These are phyloP conservation scores for Rhodotorula mucilaginosa DNA, from an alignment of 1,284 basidiomycete genomes.

Conservation along the genomic window DNA sequence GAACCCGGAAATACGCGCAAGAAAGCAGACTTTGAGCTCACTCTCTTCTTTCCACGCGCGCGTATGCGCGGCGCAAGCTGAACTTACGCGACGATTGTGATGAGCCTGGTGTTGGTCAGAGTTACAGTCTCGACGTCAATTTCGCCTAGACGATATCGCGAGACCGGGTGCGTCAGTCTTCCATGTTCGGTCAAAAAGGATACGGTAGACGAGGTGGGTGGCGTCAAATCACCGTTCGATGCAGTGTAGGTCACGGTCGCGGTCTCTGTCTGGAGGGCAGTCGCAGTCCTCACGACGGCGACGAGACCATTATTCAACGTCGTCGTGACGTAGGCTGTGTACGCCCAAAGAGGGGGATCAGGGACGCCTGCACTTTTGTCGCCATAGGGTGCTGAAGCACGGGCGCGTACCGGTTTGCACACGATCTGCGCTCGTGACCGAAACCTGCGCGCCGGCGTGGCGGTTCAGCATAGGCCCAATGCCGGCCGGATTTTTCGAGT, in stretches of 20 bases:
- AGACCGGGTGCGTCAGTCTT: neutral
- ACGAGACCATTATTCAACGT: constrained; percentile 9
- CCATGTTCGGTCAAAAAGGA: neutral
- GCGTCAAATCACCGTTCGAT: neutral
- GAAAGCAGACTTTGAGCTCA: neutral
- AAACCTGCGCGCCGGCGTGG: neutral
- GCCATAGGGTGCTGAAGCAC: neutral
- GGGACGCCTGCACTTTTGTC: too few species aligned
- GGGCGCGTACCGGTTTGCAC: constrained; percentile 3
- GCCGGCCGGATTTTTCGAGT: too few species aligned
- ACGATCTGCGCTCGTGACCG: neutral
- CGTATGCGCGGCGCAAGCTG: too few species aligned
- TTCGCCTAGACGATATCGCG: neutral
- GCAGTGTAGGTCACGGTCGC: constrained; percentile 16
- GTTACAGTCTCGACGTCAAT: constrained; percentile 7
- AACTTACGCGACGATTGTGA: constrained; percentile 20
- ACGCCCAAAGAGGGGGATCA: neutral
- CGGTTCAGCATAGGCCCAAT: too few species aligned
- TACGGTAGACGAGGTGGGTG: neutral
- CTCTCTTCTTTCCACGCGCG: too few species aligned
- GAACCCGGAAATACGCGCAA: neutral
- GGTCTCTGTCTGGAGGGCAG: constrained; percentile 7
- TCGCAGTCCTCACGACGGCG: constrained; percentile 8
- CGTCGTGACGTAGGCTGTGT: constrained; percentile 18
- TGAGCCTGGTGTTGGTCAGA: constrained; percentile 13